Evolutionary conservation across 352 stramenopile species (phyloP).

Genomic region (Phytophthora syringae): DNA sequence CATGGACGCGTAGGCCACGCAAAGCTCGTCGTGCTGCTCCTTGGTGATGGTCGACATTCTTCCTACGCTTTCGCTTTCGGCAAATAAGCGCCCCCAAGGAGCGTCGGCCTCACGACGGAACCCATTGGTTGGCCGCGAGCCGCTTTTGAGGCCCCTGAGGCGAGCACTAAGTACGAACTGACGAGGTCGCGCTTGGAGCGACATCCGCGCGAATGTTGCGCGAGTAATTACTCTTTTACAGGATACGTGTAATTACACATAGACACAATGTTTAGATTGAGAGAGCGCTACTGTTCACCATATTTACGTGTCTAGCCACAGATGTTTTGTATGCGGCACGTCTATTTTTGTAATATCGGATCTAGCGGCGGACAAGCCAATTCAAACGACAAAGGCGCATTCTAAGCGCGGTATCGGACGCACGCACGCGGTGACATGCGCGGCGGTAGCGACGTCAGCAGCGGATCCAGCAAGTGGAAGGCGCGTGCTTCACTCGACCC

Average conservation of each 20-base stretch:
- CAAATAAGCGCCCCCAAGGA: conserved; percentile 43
- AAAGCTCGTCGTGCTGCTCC: conserved; percentile 89
- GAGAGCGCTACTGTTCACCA: too few relatives aligned
- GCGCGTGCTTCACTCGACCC: conserved; percentile 32
- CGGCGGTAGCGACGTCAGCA: conserved; percentile 13
- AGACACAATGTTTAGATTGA: too few relatives aligned
- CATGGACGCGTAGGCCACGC: conserved; percentile 84
- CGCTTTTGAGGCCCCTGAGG: conserved; percentile 9
- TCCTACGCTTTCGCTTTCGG: conserved; percentile 61
- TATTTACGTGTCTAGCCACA: not conserved
- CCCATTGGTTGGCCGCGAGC: conserved; percentile 46
- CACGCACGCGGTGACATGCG: conserved; percentile 22
- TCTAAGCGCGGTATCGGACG: conserved; percentile 27
- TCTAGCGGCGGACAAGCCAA: not conserved
- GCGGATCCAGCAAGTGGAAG: conserved; percentile 33
- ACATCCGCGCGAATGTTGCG: not conserved
- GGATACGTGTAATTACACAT: not conserved
- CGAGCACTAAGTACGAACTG: conserved; percentile 29
- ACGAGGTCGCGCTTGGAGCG: not conserved
- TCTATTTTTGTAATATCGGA: not conserved
- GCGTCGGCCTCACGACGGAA: not conserved
- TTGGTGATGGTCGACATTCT: conserved; percentile 83
- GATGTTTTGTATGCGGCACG: not conserved
- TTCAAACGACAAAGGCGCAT: conserved; percentile 16
- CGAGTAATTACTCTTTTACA: conserved; percentile 35